Evolutionary conservation across 2,329 filamentous ascomycete species (phyloP).

Genomic region (Ophiocordyceps camponoti-leonardi): DNA sequence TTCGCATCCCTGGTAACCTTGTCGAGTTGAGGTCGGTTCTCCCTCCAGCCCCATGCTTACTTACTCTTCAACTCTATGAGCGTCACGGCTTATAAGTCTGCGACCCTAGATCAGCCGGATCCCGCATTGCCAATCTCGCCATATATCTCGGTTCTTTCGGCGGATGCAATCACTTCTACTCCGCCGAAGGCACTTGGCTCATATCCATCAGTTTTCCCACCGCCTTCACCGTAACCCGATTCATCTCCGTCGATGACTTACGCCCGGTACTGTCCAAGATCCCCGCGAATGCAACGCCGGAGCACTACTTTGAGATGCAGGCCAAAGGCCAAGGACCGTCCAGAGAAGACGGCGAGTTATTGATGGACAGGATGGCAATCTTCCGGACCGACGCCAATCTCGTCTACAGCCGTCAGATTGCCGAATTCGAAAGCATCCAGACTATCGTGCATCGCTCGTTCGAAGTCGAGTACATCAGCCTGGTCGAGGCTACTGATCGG

Average conservation of each 20-base stretch:
- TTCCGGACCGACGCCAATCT: slow-evolving; percentile 25
- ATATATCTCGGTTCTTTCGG: slow-evolving; percentile 35
- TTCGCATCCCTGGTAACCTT: slow-evolving; percentile 27
- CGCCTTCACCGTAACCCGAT: slow-evolving; percentile 31
- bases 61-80: not conserved
- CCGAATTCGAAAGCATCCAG: slow-evolving; percentile 28
- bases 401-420: slow-evolving; percentile 29
- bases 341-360: slow-evolving; percentile 20
- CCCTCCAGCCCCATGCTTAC: not conserved
- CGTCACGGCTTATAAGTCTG: not conserved
- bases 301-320: slow-evolving; percentile 15
- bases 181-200: slow-evolving; percentile 31
- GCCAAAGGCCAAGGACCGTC: slow-evolving; percentile 22
- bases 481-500: slow-evolving; percentile 31
- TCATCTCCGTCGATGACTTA: slow-evolving; percentile 24
- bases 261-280: slow-evolving; percentile 16
- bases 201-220: slow-evolving; percentile 23
- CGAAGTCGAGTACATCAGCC: slow-evolving; percentile 26
- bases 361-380: slow-evolving; percentile 29
- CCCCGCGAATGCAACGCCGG: slow-evolving; percentile 10
- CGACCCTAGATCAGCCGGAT: slow-evolving; percentile 12
- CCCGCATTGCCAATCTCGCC: slow-evolving; percentile 29
- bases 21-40: slow-evolving; percentile 25
- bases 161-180: slow-evolving; percentile 35
- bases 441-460: slow-evolving; percentile 18